phyloP scores from a whole-genome alignment of 208 protist genomes.

The Leishmania guyanensis region DNA sequence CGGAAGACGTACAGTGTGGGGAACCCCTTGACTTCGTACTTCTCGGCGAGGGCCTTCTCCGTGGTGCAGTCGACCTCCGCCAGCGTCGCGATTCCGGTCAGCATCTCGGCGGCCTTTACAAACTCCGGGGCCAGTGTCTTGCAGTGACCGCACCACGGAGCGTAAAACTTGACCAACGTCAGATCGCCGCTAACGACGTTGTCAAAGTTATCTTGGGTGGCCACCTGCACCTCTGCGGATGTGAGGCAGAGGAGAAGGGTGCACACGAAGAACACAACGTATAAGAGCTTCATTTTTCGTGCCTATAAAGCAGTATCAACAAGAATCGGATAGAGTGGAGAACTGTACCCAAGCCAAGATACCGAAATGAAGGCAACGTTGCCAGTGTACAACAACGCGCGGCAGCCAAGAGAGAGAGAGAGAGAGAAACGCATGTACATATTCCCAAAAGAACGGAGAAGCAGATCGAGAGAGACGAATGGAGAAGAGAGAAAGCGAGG shows the following conservation, averaged over 20 bases:
- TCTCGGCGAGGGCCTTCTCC: slow-evolving; percentile 54
- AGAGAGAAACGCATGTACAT: neutral
- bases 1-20: slow-evolving; percentile 87
- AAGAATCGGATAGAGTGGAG: neutral
- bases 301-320: neutral
- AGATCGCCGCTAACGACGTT: slow-evolving; percentile 50
- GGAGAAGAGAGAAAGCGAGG: neutral
- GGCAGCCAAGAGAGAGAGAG: neutral
- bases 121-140: slow-evolving; percentile 91
- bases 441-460: neutral
- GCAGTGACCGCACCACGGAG: slow-evolving; percentile 96
- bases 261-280: slow-evolving; percentile 12
- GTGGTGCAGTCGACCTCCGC: slow-evolving; percentile 87
- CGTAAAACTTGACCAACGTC: slow-evolving; percentile 94
- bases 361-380: neutral
- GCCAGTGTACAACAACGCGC: neutral
- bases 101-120: slow-evolving; percentile 62
- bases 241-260: slow-evolving; percentile 20
- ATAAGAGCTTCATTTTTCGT: slow-evolving; percentile 19
- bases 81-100: slow-evolving; percentile 56
- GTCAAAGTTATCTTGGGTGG: slow-evolving; percentile 73
- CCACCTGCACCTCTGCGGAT: slow-evolving; percentile 57
- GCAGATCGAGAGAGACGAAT: neutral
- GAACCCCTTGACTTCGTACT: slow-evolving; percentile 78
- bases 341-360: neutral